Percentiles rank a stretch among this genome's conserved stretches.
These are phyloP conservation scores for Rhodotorula paludigena DNA, from an alignment of 768 basidiomycete genomes.

Conservation along the genomic window DNA sequence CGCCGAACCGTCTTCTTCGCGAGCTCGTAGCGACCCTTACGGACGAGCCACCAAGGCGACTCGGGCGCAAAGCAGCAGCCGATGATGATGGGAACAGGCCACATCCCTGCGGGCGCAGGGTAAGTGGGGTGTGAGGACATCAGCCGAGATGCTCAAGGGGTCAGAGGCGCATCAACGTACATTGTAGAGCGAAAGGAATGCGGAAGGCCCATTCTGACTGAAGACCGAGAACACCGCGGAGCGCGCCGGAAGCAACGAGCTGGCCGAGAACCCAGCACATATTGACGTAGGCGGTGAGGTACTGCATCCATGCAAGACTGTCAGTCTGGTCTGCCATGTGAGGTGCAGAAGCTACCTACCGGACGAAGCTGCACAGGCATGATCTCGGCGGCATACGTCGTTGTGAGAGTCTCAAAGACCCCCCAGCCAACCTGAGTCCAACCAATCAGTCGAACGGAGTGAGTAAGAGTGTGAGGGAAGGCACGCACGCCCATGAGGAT, in stretches of 20 bases:
- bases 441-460: neutral
- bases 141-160: neutral
- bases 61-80: slow-evolving; percentile 45
- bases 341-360: no score
- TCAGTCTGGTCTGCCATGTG: no score
- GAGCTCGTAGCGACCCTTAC: slow-evolving; percentile 44
- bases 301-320: slow-evolving; percentile 2
- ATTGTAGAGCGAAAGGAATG: slow-evolving; percentile 35
- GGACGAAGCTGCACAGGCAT: slow-evolving; percentile 27
- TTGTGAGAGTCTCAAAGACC: slow-evolving; percentile 44
- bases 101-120: slow-evolving; percentile 43
- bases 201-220: slow-evolving; percentile 40
- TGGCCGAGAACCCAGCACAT: slow-evolving; percentile 47
- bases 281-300: slow-evolving; percentile 46
- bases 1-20: slow-evolving; percentile 43
- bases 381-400: slow-evolving; percentile 44
- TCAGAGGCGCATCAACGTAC: neutral
- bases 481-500: slow-evolving; percentile 18
- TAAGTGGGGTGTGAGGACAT: neutral
- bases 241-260: slow-evolving; percentile 42
- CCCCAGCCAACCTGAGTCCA: slow-evolving; percentile 16
- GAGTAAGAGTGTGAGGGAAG: neutral
- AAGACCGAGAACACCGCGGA: slow-evolving; percentile 37
- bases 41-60: slow-evolving; percentile 46
- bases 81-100: slow-evolving; percentile 45